Conservation (phyloP, 2,329 filamentous ascomycete species). For the Sporothrix mexicana region DNA sequence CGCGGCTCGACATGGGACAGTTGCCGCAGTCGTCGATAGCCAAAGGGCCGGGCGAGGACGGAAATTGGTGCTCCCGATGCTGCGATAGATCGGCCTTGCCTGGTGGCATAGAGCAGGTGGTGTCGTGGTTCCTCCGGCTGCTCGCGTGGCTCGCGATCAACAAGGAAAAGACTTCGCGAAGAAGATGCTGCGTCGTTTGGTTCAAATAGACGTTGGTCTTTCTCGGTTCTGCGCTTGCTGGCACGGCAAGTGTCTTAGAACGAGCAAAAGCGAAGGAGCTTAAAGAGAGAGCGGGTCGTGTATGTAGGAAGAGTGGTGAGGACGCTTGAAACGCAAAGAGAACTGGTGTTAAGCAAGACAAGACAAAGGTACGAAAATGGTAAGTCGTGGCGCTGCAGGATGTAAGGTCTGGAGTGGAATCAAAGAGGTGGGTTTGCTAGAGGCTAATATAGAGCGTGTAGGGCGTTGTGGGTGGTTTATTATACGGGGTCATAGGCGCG, state of each 20-base stretch:
- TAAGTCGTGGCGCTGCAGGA: constrained; percentile 26
- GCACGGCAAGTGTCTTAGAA: too few relatives aligned
- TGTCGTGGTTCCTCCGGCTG: background rate
- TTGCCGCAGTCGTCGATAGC: background rate
- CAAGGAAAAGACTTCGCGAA: too few relatives aligned
- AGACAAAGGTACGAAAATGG: constrained; percentile 13
- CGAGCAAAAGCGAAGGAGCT: too few relatives aligned
- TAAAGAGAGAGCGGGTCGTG: background rate
- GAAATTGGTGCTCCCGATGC: background rate
- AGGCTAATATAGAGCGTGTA: constrained; percentile 28
- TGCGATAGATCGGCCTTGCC: background rate
- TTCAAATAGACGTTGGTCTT: too few relatives aligned
- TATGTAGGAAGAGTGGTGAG: background rate
- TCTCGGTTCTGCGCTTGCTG: too few relatives aligned
- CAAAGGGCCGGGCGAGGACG: background rate
- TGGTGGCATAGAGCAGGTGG: background rate
- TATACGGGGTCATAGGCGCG: constrained; percentile 25
- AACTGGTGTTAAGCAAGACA: background rate
- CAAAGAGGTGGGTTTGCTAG: constrained; percentile 8
- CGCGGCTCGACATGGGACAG: background rate
- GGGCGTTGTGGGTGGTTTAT: constrained; percentile 22
- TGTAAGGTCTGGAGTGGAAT: constrained; percentile 4
- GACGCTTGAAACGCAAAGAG: background rate
- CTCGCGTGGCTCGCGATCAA: background rate
- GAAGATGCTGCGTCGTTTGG: too few relatives aligned